phyloP scores from a whole-genome alignment of 192 early-diverging fungal genomes.

The Coemansia javaensis region DNA sequence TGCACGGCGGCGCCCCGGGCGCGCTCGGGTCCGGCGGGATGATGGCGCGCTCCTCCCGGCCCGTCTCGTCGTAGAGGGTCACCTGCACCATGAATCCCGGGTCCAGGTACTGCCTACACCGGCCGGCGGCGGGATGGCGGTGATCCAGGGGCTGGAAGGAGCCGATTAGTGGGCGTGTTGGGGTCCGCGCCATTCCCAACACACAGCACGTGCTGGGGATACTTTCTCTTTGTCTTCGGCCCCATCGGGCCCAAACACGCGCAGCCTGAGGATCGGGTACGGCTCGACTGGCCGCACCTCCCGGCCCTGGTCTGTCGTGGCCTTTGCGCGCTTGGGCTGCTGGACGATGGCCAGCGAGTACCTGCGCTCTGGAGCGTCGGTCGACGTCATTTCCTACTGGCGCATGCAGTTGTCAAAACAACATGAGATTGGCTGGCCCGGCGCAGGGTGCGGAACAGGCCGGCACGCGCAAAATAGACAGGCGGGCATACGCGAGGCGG shows the following conservation, averaged over 20 bases:
- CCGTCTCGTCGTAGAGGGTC: conserved; percentile 22
- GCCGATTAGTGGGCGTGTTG: no score
- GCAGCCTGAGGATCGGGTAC: conserved; percentile 32
- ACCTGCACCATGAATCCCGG: conserved; percentile 20
- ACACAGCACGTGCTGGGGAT: not conserved
- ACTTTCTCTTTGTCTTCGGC: conserved; percentile 38
- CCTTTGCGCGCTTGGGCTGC: conserved; percentile 32
- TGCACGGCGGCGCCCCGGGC: no score
- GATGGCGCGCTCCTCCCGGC: conserved; percentile 13
- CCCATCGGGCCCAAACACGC: conserved; percentile 14
- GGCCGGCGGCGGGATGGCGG: not conserved
- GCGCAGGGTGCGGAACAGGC: no score
- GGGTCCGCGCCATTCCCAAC: no score
- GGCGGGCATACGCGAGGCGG: no score
- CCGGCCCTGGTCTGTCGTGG: conserved; percentile 9
- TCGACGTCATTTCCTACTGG: not conserved
- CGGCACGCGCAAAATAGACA: no score
- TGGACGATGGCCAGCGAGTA: conserved; percentile 27
- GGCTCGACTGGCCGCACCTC: conserved; percentile 38
- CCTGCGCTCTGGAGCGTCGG: not conserved
- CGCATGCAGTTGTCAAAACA: no score
- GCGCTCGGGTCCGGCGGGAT: not conserved
- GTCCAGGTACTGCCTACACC: not conserved
- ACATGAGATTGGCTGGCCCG: no score
- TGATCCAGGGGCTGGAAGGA: no score